phyloP scores from a whole-genome alignment of 2,329 filamentous ascomycete species.

The Fusarium ambrosium region DNA sequence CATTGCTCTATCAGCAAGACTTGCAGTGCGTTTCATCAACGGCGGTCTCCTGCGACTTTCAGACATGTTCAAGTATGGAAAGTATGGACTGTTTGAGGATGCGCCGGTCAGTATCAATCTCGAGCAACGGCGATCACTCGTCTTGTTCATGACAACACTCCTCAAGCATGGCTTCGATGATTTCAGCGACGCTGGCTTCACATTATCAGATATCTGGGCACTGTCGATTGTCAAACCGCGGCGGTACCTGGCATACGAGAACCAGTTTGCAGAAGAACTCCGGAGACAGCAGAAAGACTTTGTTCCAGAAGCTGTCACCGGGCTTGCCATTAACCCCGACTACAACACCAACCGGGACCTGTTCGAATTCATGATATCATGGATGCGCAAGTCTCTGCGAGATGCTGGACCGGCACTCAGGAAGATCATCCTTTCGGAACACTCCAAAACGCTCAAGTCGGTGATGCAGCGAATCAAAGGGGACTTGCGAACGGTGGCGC shows the following conservation, averaged over 20 bases:
- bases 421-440: slow-evolving; percentile 56
- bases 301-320: slow-evolving; percentile 56
- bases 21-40: slow-evolving; percentile 61
- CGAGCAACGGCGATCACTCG: slow-evolving; percentile 59
- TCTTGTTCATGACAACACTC: slow-evolving; percentile 66
- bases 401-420: slow-evolving; percentile 53
- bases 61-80: slow-evolving; percentile 61
- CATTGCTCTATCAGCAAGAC: slow-evolving; percentile 60
- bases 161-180: slow-evolving; percentile 62
- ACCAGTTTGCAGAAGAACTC: slow-evolving; percentile 62
- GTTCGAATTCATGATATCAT: slow-evolving; percentile 63
- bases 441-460: slow-evolving; percentile 58
- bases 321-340: slow-evolving; percentile 56
- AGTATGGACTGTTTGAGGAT: slow-evolving; percentile 65
- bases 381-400: slow-evolving; percentile 65
- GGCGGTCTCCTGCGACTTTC: slow-evolving; percentile 59
- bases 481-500: slow-evolving; percentile 59
- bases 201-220: slow-evolving; percentile 66
- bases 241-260: slow-evolving; percentile 62
- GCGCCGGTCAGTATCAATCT: slow-evolving; percentile 56
- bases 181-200: slow-evolving; percentile 61
- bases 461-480: slow-evolving; percentile 68
- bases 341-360: slow-evolving; percentile 64
- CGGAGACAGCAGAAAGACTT: slow-evolving; percentile 58
- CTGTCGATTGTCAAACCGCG: slow-evolving; percentile 65